These are phyloP conservation scores for Hyaloscypha hepaticicola DNA, from an alignment of 495 filamentous ascomycete species.

Conservation along the genomic window DNA sequence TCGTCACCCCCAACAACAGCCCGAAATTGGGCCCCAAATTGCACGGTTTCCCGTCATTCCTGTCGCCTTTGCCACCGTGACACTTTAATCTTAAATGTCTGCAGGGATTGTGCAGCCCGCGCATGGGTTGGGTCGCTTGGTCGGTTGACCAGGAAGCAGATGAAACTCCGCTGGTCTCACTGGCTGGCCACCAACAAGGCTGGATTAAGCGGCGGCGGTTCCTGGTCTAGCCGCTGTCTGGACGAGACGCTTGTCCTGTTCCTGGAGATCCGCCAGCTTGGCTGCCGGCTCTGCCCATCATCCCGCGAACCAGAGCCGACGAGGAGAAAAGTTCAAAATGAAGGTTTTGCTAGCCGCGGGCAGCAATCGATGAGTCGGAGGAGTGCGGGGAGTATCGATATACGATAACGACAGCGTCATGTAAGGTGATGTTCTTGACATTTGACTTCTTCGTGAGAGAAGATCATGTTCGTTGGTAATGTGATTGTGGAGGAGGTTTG, in stretches of 20 bases:
- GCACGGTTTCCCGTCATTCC: neutral
- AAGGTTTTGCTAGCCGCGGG: neutral
- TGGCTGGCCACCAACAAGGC: neutral
- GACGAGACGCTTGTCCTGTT: neutral
- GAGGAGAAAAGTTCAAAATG: neutral
- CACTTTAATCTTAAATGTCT: slow-evolving; percentile 1
- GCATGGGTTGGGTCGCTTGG: slow-evolving; percentile 9
- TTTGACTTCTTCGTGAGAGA: neutral
- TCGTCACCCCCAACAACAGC: neutral
- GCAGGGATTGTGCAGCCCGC: neutral
- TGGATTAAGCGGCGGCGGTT: slow-evolving; percentile 2
- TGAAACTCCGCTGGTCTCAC: slow-evolving; percentile 4
- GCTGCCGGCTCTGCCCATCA: neutral
- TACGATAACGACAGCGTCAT: neutral
- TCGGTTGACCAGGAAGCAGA: neutral
- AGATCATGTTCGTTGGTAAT: neutral
- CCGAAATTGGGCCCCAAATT: neutral
- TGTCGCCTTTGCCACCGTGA: neutral
- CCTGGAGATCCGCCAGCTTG: neutral
- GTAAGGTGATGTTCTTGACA: neutral
- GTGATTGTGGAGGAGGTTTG: neutral
- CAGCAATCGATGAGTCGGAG: neutral
- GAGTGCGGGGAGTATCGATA: neutral
- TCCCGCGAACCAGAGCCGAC: neutral
- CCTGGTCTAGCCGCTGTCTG: neutral